Percentiles rank a stretch among this genome's conserved stretches.
phyloP scores from a whole-genome alignment of 2,329 filamentous ascomycete genomes.

The Tolypocladium capitatum region DNA sequence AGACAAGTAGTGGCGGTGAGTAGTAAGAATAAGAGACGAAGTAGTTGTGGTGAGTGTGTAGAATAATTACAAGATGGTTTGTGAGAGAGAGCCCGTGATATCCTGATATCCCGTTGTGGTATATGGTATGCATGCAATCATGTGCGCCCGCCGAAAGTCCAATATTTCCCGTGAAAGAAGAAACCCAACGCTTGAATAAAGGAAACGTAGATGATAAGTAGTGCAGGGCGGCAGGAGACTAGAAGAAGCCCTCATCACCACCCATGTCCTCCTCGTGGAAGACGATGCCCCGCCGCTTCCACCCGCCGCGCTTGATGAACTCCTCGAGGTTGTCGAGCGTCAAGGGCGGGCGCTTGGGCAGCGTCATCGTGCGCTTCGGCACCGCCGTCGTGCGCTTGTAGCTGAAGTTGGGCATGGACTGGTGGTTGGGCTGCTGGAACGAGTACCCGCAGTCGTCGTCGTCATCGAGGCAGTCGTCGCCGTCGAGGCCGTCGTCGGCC shows the following conservation, averaged over 20 bases:
- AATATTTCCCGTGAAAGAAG: neutral
- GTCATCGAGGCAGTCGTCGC: constrained; percentile 8
- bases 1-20: neutral
- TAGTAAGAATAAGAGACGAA: too few species aligned
- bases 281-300: constrained; percentile 29
- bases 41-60: too few species aligned
- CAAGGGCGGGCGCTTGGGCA: constrained; percentile 22
- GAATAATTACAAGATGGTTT: neutral
- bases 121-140: neutral
- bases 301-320: constrained; percentile 28
- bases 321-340: constrained; percentile 26
- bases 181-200: neutral
- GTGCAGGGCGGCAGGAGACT: neutral
- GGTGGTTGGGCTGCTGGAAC: constrained; percentile 9
- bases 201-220: neutral
- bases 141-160: neutral
- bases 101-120: too few species aligned
- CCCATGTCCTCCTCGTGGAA: constrained; percentile 15
- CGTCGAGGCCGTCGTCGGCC: constrained; percentile 12
- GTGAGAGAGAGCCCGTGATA: neutral
- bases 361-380: constrained; percentile 11
- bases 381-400: constrained; percentile 15
- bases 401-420: constrained; percentile 20
- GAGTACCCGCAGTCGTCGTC: constrained; percentile 9
- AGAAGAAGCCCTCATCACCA: neutral